Evolutionary conservation across 1,284 basidiomycete genomes (phyloP).

Genomic region (Ustilago lituana): DNA sequence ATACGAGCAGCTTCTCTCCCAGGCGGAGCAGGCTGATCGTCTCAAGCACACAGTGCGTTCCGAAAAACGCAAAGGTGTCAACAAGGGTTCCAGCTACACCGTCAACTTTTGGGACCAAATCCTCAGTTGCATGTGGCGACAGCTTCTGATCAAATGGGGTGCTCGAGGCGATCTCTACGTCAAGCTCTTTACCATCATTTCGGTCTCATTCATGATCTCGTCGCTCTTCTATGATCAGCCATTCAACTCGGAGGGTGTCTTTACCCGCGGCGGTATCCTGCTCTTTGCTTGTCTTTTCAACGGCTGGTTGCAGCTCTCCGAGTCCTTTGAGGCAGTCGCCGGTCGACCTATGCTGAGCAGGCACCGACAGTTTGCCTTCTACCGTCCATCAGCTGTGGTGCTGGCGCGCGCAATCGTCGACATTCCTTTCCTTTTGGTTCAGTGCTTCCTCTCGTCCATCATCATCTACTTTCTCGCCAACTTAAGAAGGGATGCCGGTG

Average conservation of each 20-base stretch:
- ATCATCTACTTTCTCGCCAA: constrained; percentile 66
- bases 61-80: constrained; percentile 58
- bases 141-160: constrained; percentile 58
- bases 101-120: constrained; percentile 54
- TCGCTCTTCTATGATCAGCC: constrained; percentile 57
- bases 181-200: constrained; percentile 58
- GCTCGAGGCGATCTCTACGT: constrained; percentile 47
- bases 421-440: constrained; percentile 68
- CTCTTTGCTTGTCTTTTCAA: constrained; percentile 70
- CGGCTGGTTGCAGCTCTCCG: constrained; percentile 58
- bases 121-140: constrained; percentile 48
- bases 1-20: constrained; percentile 52
- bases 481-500: constrained; percentile 34
- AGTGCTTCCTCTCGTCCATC: constrained; percentile 67
- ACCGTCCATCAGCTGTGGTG: constrained; percentile 58
- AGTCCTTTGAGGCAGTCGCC: constrained; percentile 71
- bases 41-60: constrained; percentile 35
- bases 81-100: constrained; percentile 49
- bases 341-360: constrained; percentile 68
- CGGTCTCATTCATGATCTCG: constrained; percentile 52
- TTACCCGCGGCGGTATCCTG: constrained; percentile 57
- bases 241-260: constrained; percentile 45
- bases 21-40: constrained; percentile 43
- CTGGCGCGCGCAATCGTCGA: constrained; percentile 63
- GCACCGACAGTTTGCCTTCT: constrained; percentile 59